Evolutionary conservation across 495 filamentous ascomycete genomes (phyloP), one percentile per base, ranked within the genome.

Genomic region (Penicillium atrosanguineum): DNA sequence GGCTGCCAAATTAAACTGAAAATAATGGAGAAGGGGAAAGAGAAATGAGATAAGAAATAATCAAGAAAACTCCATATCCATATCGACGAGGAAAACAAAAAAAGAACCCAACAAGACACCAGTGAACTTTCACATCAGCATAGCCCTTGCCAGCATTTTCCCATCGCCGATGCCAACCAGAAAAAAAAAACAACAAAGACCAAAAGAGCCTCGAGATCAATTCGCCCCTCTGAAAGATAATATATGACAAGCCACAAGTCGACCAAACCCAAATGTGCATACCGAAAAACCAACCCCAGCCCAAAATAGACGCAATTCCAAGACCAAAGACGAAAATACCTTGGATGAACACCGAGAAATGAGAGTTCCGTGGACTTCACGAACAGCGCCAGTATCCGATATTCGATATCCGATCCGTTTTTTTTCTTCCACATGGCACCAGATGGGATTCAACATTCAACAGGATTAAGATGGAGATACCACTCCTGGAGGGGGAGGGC

Each of bases 371-470:
- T 43, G 44, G 52, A 45, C 46, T 41, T 53, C 37, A 43, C 23
- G 46, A 44, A 59, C 15, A 59, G 59, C 60, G 53, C 60, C 60
- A 52, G 46, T 48, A 53, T 53, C 60, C 55, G 51, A 50, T 38
- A 39, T 47, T 44, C 28, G 28, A 31, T 34, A 34, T 34, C 31
- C 31, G 31, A 14, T 34, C 31, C 9, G 4, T 15, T 34, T 34
- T 34, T 34, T 14, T 23, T 5, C 23, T 5, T 23, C 11, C 47
- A 39, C 28, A 44, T 26, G 28, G 20, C 21, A 21, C 34, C 26
- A 42, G 19, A 39, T 25, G 28, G 26, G 46, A 5, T 28, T 42
- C 42, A 41, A 46, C 4, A 21, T 42, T 28, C 9, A 59, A 55
- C 40, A 62, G 44, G 28, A 53, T 46, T 41, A 8, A 51, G 39